Evolutionary conservation across 2,329 filamentous ascomycete genomes (phyloP).

Genomic region (Xylaria sp.): DNA sequence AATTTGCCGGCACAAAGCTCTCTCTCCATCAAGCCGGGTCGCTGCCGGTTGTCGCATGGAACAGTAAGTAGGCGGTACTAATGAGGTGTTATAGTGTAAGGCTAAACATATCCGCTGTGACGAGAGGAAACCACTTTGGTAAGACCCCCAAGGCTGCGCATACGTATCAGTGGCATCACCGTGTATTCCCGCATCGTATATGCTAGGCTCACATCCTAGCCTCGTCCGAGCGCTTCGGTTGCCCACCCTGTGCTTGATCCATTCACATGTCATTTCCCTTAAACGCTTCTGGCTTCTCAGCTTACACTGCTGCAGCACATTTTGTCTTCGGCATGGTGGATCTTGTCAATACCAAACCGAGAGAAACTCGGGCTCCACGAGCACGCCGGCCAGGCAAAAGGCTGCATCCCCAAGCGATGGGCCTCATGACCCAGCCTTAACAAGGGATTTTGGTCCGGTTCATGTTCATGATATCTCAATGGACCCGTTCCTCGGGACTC

Average conservation of each 20-base stretch:
- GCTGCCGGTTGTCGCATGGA: not conserved
- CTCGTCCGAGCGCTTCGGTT: not conserved
- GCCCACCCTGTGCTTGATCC: slow-evolving; percentile 6
- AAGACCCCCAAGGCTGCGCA: slow-evolving; percentile 42
- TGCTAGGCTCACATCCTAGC: slow-evolving; percentile 9
- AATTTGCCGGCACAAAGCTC: not conserved
- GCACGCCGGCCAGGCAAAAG: slow-evolving; percentile 34
- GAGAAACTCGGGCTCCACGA: slow-evolving; percentile 38
- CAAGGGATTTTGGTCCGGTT: slow-evolving; percentile 32
- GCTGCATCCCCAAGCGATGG: slow-evolving; percentile 40
- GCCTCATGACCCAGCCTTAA: slow-evolving; percentile 37
- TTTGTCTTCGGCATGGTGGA: slow-evolving; percentile 57
- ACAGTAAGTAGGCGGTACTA: slow-evolving; percentile 19
- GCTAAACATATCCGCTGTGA: slow-evolving; percentile 58
- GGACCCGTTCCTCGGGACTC: slow-evolving; percentile 46
- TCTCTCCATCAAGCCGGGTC: not conserved
- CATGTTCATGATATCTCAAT: slow-evolving; percentile 40
- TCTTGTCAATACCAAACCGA: slow-evolving; percentile 52
- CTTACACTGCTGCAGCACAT: slow-evolving; percentile 50
- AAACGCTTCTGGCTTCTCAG: slow-evolving; percentile 2
- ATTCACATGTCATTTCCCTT: slow-evolving; percentile 5
- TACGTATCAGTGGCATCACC: slow-evolving; percentile 3
- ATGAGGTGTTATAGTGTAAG: slow-evolving; percentile 46
- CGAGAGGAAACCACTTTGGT: slow-evolving; percentile 58
- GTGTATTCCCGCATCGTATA: slow-evolving; percentile 26